phyloP scores from a whole-genome alignment of 2,329 filamentous ascomycete species.

The Exutisphaerella laricina region DNA sequence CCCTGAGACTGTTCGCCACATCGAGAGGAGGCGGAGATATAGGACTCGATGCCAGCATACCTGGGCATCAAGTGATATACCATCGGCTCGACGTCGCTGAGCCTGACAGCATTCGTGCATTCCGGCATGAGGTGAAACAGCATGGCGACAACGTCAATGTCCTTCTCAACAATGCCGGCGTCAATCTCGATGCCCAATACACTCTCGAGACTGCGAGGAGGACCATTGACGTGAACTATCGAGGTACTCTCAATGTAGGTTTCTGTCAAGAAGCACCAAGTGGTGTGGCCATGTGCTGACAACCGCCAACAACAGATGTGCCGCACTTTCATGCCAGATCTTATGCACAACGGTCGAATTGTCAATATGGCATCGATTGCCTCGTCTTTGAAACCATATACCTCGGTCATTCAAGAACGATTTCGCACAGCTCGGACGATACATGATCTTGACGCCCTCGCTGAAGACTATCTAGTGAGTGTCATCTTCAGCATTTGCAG shows the following conservation, averaged over 20 bases:
- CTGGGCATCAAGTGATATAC: constrained; percentile 24
- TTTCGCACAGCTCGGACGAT: constrained; percentile 24
- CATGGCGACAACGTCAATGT: constrained; percentile 27
- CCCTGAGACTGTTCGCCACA: constrained; percentile 32
- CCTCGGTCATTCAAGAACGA: constrained; percentile 19
- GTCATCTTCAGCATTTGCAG: neutral
- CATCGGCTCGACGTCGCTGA: constrained; percentile 31
- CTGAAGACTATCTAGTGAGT: constrained; percentile 28
- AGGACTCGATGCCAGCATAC: constrained; percentile 15
- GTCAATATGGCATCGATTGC: constrained; percentile 35
- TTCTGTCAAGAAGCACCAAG: neutral
- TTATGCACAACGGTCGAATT: constrained; percentile 26
- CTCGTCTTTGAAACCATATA: constrained; percentile 30
- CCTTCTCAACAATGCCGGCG: constrained; percentile 36
- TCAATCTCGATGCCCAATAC: constrained; percentile 30
- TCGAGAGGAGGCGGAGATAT: constrained; percentile 31
- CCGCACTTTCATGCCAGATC: constrained; percentile 29
- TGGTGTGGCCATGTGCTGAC: neutral
- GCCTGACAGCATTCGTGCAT: constrained; percentile 24
- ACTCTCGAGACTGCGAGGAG: constrained; percentile 26
- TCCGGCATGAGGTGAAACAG: constrained; percentile 26
- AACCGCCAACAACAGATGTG: no score
- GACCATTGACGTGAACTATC: constrained; percentile 35
- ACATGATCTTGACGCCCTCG: constrained; percentile 28
- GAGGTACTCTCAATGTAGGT: constrained; percentile 33